Conservation (phyloP, 23 red algal species). For the Pyropia yezoensis region DNA sequence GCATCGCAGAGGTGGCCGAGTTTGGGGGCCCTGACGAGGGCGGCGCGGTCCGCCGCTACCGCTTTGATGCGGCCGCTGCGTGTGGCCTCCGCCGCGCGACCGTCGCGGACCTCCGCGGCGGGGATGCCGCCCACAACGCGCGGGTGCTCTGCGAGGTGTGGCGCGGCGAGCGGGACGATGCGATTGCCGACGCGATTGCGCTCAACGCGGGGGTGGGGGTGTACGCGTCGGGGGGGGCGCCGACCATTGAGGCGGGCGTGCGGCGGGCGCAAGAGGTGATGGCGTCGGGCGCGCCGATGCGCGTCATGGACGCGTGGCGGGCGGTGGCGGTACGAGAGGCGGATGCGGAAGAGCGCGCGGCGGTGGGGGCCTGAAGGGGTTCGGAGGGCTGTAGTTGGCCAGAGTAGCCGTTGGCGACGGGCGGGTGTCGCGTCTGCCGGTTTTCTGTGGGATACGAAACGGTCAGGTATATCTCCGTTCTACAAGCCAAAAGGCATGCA, state of each 20-base stretch:
- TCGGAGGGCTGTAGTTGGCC: no score
- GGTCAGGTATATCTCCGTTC: no score
- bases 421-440: no score
- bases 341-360: no score
- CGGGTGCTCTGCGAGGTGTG: conserved; percentile 39
- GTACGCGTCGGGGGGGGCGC: conserved; percentile 67
- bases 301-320: conserved; percentile 46
- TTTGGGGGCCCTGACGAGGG: conserved; percentile 25
- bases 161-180: conserved; percentile 31
- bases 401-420: no score
- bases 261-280: conserved; percentile 29
- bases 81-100: conserved; percentile 54
- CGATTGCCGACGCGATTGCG: conserved; percentile 74
- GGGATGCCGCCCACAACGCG: conserved; percentile 66
- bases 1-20: conserved; percentile 63
- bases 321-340: background rate
- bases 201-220: conserved; percentile 84
- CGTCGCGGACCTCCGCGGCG: conserved; percentile 62
- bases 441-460: no score
- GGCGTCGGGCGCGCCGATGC: conserved; percentile 27
- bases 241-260: conserved; percentile 37
- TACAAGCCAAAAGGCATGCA: no score
- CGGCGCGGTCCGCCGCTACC: background rate
- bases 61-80: conserved; percentile 40
- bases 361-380: no score